A percentile compares a stretch with the other conserved stretches of the same genome.
Evolutionary conservation across 2,329 filamentous ascomycete species (phyloP).

Genomic region (Cercospora brassicicola): DNA sequence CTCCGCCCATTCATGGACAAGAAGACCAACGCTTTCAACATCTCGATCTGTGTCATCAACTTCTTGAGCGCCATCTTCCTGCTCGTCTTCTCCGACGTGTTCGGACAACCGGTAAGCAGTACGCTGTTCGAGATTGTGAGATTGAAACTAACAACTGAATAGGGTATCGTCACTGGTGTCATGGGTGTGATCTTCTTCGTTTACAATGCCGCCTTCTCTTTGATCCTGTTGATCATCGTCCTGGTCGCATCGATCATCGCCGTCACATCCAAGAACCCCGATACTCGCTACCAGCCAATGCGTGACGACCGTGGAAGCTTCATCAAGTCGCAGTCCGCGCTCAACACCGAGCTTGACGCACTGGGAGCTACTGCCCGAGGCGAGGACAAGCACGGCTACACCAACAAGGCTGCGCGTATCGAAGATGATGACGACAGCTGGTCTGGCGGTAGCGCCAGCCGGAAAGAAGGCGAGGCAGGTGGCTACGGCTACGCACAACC

Average conservation of each 20-base stretch:
- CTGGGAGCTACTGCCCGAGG: slow-evolving; percentile 85
- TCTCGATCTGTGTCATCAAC: slow-evolving; percentile 84
- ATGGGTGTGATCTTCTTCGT: slow-evolving; percentile 89
- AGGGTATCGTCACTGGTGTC: slow-evolving; percentile 77
- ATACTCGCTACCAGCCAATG: slow-evolving; percentile 94
- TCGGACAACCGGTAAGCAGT: slow-evolving; percentile 69
- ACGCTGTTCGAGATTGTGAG: background rate
- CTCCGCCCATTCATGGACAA: slow-evolving; percentile 98
- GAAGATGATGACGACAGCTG: slow-evolving; percentile 71
- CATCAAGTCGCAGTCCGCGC: slow-evolving; percentile 89
- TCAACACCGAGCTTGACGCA: slow-evolving; percentile 87
- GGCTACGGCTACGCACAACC: slow-evolving; percentile 38
- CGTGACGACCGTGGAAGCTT: slow-evolving; percentile 93
- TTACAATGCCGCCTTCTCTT: slow-evolving; percentile 77
- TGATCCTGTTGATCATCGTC: slow-evolving; percentile 80
- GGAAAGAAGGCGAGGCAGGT: slow-evolving; percentile 39
- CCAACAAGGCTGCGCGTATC: slow-evolving; percentile 58
- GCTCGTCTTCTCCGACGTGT: slow-evolving; percentile 82
- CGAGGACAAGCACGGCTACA: slow-evolving; percentile 58
- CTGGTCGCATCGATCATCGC: slow-evolving; percentile 75
- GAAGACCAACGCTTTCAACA: slow-evolving; percentile 95
- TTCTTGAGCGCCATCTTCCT: slow-evolving; percentile 89
- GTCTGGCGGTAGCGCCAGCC: slow-evolving; percentile 54
- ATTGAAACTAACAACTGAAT: slow-evolving; percentile 12
- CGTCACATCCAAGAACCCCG: slow-evolving; percentile 88